Evolutionary conservation across 1,139 yeast genomes (phyloP), one percentile per base, ranked within the genome.

Genomic region (Geotrichum reessii): DNA sequence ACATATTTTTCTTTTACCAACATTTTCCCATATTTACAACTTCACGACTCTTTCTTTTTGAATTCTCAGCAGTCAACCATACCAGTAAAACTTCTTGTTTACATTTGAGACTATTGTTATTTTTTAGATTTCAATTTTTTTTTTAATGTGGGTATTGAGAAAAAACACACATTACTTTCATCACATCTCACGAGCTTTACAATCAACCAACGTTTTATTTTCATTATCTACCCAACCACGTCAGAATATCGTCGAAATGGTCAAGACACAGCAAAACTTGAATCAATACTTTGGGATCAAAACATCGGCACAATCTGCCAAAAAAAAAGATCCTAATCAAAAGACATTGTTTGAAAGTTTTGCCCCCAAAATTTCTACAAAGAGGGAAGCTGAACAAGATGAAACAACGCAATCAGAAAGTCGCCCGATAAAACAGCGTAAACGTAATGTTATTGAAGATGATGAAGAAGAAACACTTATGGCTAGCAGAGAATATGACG

Each of bases 401-500:
- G 22, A 19, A 24, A 22, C 46, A 2, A 14, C 28, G 8, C 12
- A 19, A 11, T 33, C 37, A 3, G 49, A 53, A 12, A 24, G 24
- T 11, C 50, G 48, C 14, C 47, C 47, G n/a, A 9, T 48, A 21
- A 53, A 53, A 37, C 56, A 53, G 37, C 52, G 56, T 8, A 37
- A 8, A 37, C 33, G 47, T 17, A 53, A 19, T 3, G 47, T 33
- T 11, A 24, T 53, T 7, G 47, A 47, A 11, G 56, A 53, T 27
- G 56, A 53, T 21, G 56, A 53, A 47, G 51, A 47, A 37, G 56
- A 53, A 47, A 47, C 33, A 22, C 21, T n/a, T 37, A n/a, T 14
- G 14, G 44, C n/a, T 9, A 37, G n/a, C 14, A 21, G 22, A 28
- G 28, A 50, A 19, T 19, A 12, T 31, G 14, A 37, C 8, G 12